Evolutionary conservation across 805 yeast species (phyloP).

Genomic region (Nakazawaea laoshanensis): DNA sequence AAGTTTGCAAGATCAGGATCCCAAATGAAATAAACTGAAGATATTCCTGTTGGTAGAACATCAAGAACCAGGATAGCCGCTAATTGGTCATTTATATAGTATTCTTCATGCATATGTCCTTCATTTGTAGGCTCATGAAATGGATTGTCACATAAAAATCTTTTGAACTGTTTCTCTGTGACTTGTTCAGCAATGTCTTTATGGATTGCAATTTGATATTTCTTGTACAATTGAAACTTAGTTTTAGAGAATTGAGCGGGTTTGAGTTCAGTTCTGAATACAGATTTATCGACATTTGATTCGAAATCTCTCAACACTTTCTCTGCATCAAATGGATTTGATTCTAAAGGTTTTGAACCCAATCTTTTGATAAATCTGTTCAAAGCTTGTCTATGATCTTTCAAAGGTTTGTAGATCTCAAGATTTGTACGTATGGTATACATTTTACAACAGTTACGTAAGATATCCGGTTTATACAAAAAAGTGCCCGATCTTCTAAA

Average conservation of each 20-base stretch:
- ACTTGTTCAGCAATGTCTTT: conserved; percentile 45
- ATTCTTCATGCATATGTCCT: conserved; percentile 77
- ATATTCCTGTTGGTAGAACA: conserved; percentile 64
- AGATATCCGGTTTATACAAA: conserved; percentile 47
- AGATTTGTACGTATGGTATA: conserved; percentile 66
- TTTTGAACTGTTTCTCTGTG: conserved; percentile 37
- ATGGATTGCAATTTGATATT: conserved; percentile 69
- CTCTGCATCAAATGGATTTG: conserved; percentile 13
- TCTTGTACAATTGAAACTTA: conserved; percentile 53
- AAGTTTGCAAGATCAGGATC: conserved; percentile 68
- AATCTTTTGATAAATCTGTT: conserved; percentile 48
- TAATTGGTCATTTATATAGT: conserved; percentile 51
- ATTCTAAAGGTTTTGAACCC: conserved; percentile 11
- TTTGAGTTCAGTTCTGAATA: conserved; percentile 37
- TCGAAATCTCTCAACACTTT: conserved; percentile 13
- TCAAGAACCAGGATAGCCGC: conserved; percentile 76
- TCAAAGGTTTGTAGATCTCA: conserved; percentile 35
- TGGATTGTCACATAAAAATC: conserved; percentile 67
- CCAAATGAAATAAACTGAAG: conserved; percentile 85
- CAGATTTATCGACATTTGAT: conserved; percentile 5
- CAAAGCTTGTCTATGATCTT: conserved; percentile 59
- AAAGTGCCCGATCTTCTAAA: conserved; percentile 73
- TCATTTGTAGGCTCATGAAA: conserved; percentile 25
- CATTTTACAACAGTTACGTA: conserved; percentile 70
- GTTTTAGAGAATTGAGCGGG: conserved; percentile 43